These are phyloP conservation scores for Debaryomyces fabryi DNA, from an alignment of 1,139 yeast genomes.

Conservation along the genomic window DNA sequence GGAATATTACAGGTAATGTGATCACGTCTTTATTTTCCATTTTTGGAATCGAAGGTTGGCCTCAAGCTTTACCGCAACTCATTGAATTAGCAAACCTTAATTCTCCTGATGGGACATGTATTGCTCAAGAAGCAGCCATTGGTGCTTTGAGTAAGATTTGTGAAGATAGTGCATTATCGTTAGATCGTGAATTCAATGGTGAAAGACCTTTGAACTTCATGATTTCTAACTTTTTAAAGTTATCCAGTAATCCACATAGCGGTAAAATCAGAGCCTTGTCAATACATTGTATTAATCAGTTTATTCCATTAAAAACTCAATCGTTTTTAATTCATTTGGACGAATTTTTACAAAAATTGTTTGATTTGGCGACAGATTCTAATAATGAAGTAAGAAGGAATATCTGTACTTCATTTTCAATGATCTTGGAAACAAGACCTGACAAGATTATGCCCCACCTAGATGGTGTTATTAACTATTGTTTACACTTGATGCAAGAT, in stretches of 20 bases:
- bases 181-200: slow-evolving; percentile 67
- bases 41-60: slow-evolving; percentile 77
- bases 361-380: slow-evolving; percentile 62
- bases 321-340: slow-evolving; percentile 68
- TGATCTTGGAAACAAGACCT: slow-evolving; percentile 74
- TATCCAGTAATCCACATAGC: slow-evolving; percentile 39
- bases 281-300: slow-evolving; percentile 75
- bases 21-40: slow-evolving; percentile 77
- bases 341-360: slow-evolving; percentile 62
- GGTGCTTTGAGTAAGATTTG: slow-evolving; percentile 83
- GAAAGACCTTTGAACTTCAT: slow-evolving; percentile 69
- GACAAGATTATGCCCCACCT: slow-evolving; percentile 80
- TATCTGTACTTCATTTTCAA: slow-evolving; percentile 78
- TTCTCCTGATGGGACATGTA: slow-evolving; percentile 34
- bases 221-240: slow-evolving; percentile 63
- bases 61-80: slow-evolving; percentile 68
- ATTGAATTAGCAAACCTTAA: slow-evolving; percentile 53
- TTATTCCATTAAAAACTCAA: slow-evolving; percentile 69
- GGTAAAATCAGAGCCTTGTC: slow-evolving; percentile 63
- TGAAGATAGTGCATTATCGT: slow-evolving; percentile 69
- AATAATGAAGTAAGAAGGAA: slow-evolving; percentile 67
- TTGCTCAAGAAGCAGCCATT: slow-evolving; percentile 66
- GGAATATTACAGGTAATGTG: slow-evolving; percentile 90
- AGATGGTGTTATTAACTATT: slow-evolving; percentile 81
- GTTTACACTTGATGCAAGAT: slow-evolving; percentile 76